Evolutionary conservation across 192 early-diverging fungal genomes (phyloP).

Genomic region (Entomortierella beljakovae): DNA sequence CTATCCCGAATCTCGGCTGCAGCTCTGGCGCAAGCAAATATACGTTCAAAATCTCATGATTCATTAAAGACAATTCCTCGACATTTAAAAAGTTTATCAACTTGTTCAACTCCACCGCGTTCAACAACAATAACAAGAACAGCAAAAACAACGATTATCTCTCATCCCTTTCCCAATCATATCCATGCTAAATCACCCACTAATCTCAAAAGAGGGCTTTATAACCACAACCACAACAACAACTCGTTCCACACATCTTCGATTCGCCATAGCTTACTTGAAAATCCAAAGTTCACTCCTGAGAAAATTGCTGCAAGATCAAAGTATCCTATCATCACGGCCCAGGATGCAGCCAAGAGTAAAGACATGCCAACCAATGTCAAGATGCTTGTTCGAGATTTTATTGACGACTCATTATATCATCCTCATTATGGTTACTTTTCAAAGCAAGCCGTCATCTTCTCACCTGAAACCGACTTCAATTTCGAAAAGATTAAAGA

Average conservation of each 20-base stretch:
- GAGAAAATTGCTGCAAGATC: slow-evolving; percentile 50
- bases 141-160: too few relatives aligned
- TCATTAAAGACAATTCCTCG: slow-evolving; percentile 24
- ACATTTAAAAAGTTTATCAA: background rate
- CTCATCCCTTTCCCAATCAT: too few relatives aligned
- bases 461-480: slow-evolving; percentile 72
- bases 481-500: slow-evolving; percentile 74
- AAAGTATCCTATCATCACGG: slow-evolving; percentile 64
- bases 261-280: slow-evolving; percentile 23
- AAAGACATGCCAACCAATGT: slow-evolving; percentile 63
- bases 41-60: background rate
- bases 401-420: slow-evolving; percentile 96
- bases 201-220: too few relatives aligned
- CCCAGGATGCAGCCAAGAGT: slow-evolving; percentile 54
- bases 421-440: slow-evolving; percentile 98
- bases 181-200: too few relatives aligned
- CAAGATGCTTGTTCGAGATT: slow-evolving; percentile 86
- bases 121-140: background rate
- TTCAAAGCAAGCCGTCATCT: slow-evolving; percentile 91
- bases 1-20: slow-evolving; percentile 28
- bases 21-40: slow-evolving; percentile 2
- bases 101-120: background rate
- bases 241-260: slow-evolving; percentile 32
- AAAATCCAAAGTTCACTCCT: slow-evolving; percentile 37
- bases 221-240: background rate